Evolutionary conservation across 1,284 basidiomycete species (phyloP).

Genomic region (Sphaerobolus stellatus): DNA sequence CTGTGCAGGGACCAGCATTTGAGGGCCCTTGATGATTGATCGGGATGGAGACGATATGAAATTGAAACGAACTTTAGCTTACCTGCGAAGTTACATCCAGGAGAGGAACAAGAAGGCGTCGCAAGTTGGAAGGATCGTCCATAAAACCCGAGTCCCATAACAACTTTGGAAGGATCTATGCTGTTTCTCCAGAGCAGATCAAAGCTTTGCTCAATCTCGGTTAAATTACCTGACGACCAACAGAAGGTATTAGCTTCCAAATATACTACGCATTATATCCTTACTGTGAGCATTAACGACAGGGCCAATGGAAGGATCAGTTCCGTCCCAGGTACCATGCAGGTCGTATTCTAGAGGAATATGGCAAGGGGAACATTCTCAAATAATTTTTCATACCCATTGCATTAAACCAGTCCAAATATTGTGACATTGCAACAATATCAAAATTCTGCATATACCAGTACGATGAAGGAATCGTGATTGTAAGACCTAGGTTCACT

Average conservation of each 20-base stretch:
- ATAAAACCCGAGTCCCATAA: conserved; percentile 17
- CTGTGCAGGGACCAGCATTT: conserved; percentile 9
- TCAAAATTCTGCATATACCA: conserved; percentile 36
- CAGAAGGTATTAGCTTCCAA: too few relatives aligned
- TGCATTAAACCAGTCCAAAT: conserved; percentile 28
- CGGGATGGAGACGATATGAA: too few relatives aligned
- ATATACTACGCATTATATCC: too few relatives aligned
- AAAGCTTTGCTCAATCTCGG: conserved; percentile 21
- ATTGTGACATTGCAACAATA: conserved; percentile 23
- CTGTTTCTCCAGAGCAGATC: conserved; percentile 18
- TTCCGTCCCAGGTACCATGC: conserved; percentile 25
- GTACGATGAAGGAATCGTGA: conserved; percentile 29
- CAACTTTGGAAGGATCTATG: conserved; percentile 14
- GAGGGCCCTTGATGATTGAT: too few relatives aligned
- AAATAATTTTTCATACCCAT: conserved; percentile 15
- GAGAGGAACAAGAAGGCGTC: neutral
- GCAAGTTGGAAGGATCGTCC: conserved; percentile 17
- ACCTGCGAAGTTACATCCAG: conserved; percentile 8
- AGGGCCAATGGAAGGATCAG: conserved; percentile 6
- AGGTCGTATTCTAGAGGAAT: conserved; percentile 25
- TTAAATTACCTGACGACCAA: too few relatives aligned
- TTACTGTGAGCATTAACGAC: conserved; percentile 17
- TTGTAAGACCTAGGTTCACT: neutral
- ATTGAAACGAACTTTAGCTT: too few relatives aligned
- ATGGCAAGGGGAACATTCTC: conserved; percentile 3